Evolutionary conservation across 805 yeast species (phyloP).

Genomic region (Phaffomyces antillensis): DNA sequence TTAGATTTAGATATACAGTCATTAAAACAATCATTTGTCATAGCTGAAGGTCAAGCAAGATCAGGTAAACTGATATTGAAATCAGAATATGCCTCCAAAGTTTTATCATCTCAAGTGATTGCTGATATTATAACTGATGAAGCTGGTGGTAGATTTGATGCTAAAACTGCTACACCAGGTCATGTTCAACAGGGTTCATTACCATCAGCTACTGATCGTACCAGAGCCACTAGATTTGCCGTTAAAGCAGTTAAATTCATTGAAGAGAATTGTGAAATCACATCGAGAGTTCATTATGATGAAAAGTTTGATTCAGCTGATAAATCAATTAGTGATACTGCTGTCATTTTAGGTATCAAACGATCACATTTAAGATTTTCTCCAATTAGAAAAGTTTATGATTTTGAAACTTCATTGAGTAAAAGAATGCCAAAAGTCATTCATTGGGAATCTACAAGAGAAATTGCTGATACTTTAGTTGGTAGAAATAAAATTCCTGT

Average conservation of each 20-base stretch:
- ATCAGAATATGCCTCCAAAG: slow-evolving; percentile 64
- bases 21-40: slow-evolving; percentile 51
- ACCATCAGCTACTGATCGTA: slow-evolving; percentile 74
- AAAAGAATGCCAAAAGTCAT: slow-evolving; percentile 84
- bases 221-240: slow-evolving; percentile 65
- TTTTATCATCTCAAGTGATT: slow-evolving; percentile 58
- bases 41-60: slow-evolving; percentile 56
- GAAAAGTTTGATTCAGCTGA: slow-evolving; percentile 36
- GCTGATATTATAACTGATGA: slow-evolving; percentile 63
- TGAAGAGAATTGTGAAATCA: slow-evolving; percentile 36
- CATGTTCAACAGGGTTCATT: slow-evolving; percentile 82
- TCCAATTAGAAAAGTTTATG: slow-evolving; percentile 69
- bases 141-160: slow-evolving; percentile 60
- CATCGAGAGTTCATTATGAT: slow-evolving; percentile 38
- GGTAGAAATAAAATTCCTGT: slow-evolving; percentile 41
- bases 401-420: slow-evolving; percentile 74
- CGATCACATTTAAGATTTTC: slow-evolving; percentile 71
- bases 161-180: slow-evolving; percentile 77
- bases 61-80: slow-evolving; percentile 65
- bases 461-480: slow-evolving; percentile 77
- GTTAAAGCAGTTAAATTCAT: slow-evolving; percentile 64
- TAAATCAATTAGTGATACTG: slow-evolving; percentile 41
- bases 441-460: slow-evolving; percentile 74
- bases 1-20: slow-evolving; percentile 59
- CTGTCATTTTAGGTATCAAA: slow-evolving; percentile 78